Conservation (phyloP, 768 basidiomycete species). For the Pholiota molesta region DNA sequence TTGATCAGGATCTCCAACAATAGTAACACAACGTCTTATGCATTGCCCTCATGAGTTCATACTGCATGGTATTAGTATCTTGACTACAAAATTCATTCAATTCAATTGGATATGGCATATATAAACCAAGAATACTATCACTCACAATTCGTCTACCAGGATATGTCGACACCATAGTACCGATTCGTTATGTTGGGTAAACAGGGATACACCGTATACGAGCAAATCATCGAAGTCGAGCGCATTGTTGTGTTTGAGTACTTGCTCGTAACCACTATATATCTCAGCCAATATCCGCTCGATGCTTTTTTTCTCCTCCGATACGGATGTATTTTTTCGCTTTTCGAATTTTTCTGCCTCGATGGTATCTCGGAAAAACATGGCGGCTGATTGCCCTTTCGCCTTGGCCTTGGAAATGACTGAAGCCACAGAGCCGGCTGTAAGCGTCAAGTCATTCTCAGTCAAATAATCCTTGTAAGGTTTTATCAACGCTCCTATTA, state of each 20-base stretch:
- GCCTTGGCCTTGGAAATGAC: conserved; percentile 80
- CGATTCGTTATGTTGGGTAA: conserved; percentile 49
- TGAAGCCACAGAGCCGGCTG: conserved; percentile 55
- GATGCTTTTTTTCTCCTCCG: conserved; percentile 25
- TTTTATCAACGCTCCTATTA: conserved; percentile 62
- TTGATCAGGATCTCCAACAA: conserved; percentile 93
- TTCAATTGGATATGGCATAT: too few relatives aligned
- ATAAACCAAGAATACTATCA: conserved; percentile 13
- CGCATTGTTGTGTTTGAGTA: conserved; percentile 62
- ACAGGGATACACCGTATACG: conserved; percentile 69
- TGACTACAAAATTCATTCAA: conserved; percentile 42
- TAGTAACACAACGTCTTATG: conserved; percentile 61
- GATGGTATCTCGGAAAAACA: conserved; percentile 36
- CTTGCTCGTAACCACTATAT: conserved; percentile 68
- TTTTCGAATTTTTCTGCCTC: conserved; percentile 11
- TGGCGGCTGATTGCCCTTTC: conserved; percentile 58
- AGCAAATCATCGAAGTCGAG: conserved; percentile 91
- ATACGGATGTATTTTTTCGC: conserved; percentile 12
- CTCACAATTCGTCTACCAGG: conserved; percentile 83
- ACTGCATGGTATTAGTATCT: conserved; percentile 84
- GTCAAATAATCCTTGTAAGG: conserved; percentile 50
- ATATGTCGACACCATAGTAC: conserved; percentile 68
- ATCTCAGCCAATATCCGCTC: conserved; percentile 50
- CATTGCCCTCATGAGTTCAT: conserved; percentile 78
- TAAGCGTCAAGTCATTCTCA: conserved; percentile 50